Conservation (phyloP, 441 rosid genomes). For the Eruca vesicaria region DNA sequence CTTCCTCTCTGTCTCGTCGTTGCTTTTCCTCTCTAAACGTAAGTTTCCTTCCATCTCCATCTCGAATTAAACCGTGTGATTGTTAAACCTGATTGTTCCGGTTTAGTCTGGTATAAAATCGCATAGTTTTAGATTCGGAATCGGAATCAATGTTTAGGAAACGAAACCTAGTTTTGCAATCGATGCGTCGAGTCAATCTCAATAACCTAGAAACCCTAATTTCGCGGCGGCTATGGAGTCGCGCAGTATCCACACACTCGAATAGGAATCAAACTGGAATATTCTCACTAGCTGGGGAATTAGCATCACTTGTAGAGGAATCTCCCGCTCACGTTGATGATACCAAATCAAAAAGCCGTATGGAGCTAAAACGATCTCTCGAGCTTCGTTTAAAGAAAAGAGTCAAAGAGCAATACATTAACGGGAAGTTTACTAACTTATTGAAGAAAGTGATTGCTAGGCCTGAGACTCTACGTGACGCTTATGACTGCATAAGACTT, state of each 20-base stretch:
- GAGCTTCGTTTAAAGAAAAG: constrained; percentile 74
- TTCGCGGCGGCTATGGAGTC: constrained; percentile 9
- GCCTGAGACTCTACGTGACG: constrained; percentile 70
- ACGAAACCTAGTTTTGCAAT: constrained; percentile 6
- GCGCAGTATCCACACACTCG: constrained; percentile 5
- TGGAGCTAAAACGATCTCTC: constrained; percentile 68
- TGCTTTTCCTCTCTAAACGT: constrained; percentile 11
- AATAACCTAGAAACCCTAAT: constrained; percentile 14
- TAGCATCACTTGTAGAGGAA: constrained; percentile 42
- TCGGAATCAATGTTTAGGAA: constrained; percentile 25
- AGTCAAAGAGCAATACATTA: constrained; percentile 63
- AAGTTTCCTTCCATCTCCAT: constrained; percentile 30
- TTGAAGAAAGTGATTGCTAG: constrained; percentile 64
- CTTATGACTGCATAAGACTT: constrained; percentile 64
- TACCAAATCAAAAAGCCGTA: constrained; percentile 49
- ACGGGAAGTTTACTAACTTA: constrained; percentile 65
- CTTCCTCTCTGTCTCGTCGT: neutral
- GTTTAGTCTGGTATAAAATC: constrained; percentile 5
- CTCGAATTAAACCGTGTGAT: neutral
- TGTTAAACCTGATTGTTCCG: neutral
- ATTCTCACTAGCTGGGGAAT: constrained; percentile 21
- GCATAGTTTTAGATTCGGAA: constrained; percentile 2
- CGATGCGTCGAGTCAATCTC: constrained; percentile 15
- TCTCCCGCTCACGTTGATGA: constrained; percentile 47
- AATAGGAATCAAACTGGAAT: constrained; percentile 20